phyloP scores from a whole-genome alignment of 2,329 filamentous ascomycete species.

The Gliomastix tumulicola region DNA sequence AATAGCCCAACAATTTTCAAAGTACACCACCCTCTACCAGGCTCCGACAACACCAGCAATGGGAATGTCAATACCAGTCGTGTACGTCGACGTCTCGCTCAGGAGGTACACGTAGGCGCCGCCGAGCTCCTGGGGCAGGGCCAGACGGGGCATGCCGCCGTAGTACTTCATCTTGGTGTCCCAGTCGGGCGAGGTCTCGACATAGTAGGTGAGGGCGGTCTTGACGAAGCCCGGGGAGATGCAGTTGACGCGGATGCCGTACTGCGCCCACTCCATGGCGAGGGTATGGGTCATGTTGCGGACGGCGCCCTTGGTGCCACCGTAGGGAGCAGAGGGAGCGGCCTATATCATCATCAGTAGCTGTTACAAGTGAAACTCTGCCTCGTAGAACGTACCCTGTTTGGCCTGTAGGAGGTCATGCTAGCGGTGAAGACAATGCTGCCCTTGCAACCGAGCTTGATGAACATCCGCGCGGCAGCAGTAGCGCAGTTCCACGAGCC shows the following conservation, averaged over 20 bases:
- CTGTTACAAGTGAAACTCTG: not conserved
- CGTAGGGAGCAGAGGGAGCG: slow-evolving; percentile 41
- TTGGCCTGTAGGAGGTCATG: slow-evolving; percentile 40
- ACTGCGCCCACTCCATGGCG: slow-evolving; percentile 40
- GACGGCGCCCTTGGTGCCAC: slow-evolving; percentile 35
- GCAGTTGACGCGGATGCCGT: slow-evolving; percentile 37
- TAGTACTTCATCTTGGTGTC: slow-evolving; percentile 51
- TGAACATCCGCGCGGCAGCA: slow-evolving; percentile 32
- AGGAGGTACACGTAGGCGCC: slow-evolving; percentile 51
- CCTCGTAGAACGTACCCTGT: slow-evolving; percentile 18
- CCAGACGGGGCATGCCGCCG: slow-evolving; percentile 47
- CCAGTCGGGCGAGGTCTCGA: slow-evolving; percentile 46
- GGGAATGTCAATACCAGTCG: slow-evolving; percentile 41
- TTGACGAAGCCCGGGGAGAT: slow-evolving; percentile 35
- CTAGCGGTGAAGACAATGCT: slow-evolving; percentile 35
- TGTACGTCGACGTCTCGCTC: slow-evolving; percentile 43
- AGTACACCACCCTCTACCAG: slow-evolving; percentile 5
- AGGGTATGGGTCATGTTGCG: slow-evolving; percentile 30
- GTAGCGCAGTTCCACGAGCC: slow-evolving; percentile 37
- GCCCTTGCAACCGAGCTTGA: slow-evolving; percentile 22
- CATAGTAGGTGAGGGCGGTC: slow-evolving; percentile 41
- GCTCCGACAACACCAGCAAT: slow-evolving; percentile 25
- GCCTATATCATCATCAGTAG: no score
- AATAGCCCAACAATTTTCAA: no score
- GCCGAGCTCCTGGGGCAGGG: slow-evolving; percentile 44